A percentile compares a stretch with the other conserved stretches of the same genome.
phyloP scores from a whole-genome alignment of 805 yeast genomes.

The Yamadazyma kitorensis region DNA sequence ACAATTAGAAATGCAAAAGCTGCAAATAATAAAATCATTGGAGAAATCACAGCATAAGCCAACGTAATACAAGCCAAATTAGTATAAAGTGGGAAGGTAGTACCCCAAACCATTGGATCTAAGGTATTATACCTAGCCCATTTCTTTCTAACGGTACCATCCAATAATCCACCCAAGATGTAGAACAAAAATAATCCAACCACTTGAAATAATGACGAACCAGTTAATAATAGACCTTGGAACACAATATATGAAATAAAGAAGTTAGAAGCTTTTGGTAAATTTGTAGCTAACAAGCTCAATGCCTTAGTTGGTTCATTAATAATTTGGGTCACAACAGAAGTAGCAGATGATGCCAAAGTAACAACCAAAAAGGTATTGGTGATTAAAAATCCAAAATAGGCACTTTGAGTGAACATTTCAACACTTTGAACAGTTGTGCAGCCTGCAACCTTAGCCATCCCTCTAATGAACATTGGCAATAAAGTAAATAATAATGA shows the following conservation, averaged over 20 bases:
- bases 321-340: constrained; percentile 61
- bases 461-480: constrained; percentile 75
- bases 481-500: constrained; percentile 81
- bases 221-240: constrained; percentile 65
- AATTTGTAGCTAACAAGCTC: constrained; percentile 57
- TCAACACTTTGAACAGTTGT: constrained; percentile 58
- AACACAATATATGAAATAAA: constrained; percentile 64
- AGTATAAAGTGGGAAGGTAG: constrained; percentile 72
- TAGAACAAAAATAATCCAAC: constrained; percentile 58
- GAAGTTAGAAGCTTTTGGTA: constrained; percentile 74
- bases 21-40: constrained; percentile 75
- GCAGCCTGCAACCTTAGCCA: constrained; percentile 61
- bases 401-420: constrained; percentile 62
- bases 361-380: constrained; percentile 73
- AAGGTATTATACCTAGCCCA: constrained; percentile 56
- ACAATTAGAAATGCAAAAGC: constrained; percentile 65
- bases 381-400: constrained; percentile 66
- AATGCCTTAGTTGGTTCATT: constrained; percentile 58
- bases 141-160: constrained; percentile 65
- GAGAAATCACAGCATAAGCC: constrained; percentile 73
- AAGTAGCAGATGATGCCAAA: constrained; percentile 66
- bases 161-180: constrained; percentile 54
- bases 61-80: constrained; percentile 67
- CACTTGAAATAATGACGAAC: constrained; percentile 64
- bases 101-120: constrained; percentile 65